Base-by-base conservation (phyloP, 176 grass and related monocot genomes). In the Musa beccarii region DNA sequence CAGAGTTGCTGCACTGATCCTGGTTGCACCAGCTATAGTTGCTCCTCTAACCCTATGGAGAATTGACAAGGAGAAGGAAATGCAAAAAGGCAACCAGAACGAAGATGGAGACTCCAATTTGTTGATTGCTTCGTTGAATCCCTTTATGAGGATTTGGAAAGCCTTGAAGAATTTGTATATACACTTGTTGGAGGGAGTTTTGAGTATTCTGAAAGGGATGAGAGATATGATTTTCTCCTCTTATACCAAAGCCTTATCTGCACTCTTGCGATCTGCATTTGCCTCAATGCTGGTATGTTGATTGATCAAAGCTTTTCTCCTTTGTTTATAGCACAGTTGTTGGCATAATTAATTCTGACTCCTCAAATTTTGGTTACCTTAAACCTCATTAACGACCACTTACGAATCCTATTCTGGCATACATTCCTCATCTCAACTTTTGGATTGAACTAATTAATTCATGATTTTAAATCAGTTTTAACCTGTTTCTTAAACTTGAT, bases 11-110 rank as follows among this genome's bases (percentile, higher is more conserved):
- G 95, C 88, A 19, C 84, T 94, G 54, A 88, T 98, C 63, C 84
- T 94, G 26, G 85, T 93, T 49, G 90, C 95, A 52, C 95, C 90
- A 0, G 90, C 90, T 1, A 98, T 98, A 81, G 62, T 81, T 81
- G 86, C 80, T 1, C 84, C 88, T 14, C 53, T 80, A 78, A 34
- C 79, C 28, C 14, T 25, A 0, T 79, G 54, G 84, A 89, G 86
- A 69, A 76, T 16, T 49, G 62, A 61, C 9, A 82, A 57, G 71
- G 62, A 81, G 11, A 28, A 59, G 19, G 14, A 62, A 51, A 68
- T 34, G 69, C 63, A 75, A 59, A 79, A 79, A 70, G 34, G 66
- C 59, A 82, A 10, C 21, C 26, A 53, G 14, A 69, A 10, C 20
- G 76, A 75, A n/a, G 65, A 89, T 72, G 54, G 70, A 15, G 78